Conservation (phyloP, 1,139 yeast genomes). For the Yamadazyma sp. region DNA sequence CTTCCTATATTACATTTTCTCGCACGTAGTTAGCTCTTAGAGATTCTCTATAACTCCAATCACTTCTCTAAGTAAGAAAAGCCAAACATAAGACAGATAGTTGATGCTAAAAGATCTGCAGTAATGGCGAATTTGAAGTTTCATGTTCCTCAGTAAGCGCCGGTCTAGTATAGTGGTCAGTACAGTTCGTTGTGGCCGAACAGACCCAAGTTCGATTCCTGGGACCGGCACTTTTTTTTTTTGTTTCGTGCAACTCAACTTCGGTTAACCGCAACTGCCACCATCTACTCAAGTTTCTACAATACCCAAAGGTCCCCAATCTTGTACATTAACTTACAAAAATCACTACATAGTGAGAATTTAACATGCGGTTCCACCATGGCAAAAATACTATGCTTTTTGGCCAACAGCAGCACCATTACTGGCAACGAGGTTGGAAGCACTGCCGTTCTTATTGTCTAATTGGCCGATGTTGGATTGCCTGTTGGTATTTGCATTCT, state of each 20-base stretch:
- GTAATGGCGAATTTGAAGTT: background rate
- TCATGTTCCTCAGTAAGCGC: slow-evolving; percentile 5
- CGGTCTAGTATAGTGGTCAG: slow-evolving; percentile 22
- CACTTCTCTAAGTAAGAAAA: no score
- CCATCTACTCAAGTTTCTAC: no score
- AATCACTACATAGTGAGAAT: no score
- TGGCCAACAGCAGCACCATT: slow-evolving; percentile 6
- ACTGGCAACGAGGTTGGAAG: slow-evolving; percentile 1
- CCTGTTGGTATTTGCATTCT: slow-evolving; percentile 62
- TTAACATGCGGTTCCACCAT: no score
- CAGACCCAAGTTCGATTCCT: slow-evolving; percentile 22
- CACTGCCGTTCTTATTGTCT: slow-evolving; percentile 5
- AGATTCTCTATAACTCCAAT: no score
- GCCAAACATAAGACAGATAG: no score
- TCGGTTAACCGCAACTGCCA: background rate
- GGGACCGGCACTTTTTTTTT: slow-evolving; percentile 19
- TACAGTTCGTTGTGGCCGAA: slow-evolving; percentile 22
- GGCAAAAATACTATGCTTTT: slow-evolving; percentile 9
- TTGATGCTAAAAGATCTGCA: no score
- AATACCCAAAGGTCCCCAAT: no score
- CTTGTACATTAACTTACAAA: no score
- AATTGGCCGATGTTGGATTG: slow-evolving; percentile 19
- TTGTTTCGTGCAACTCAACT: background rate
- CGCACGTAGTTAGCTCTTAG: no score
- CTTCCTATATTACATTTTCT: no score